Evolutionary conservation across 2,329 filamentous ascomycete species (phyloP).

Genomic region (Diaporthe vexans): DNA sequence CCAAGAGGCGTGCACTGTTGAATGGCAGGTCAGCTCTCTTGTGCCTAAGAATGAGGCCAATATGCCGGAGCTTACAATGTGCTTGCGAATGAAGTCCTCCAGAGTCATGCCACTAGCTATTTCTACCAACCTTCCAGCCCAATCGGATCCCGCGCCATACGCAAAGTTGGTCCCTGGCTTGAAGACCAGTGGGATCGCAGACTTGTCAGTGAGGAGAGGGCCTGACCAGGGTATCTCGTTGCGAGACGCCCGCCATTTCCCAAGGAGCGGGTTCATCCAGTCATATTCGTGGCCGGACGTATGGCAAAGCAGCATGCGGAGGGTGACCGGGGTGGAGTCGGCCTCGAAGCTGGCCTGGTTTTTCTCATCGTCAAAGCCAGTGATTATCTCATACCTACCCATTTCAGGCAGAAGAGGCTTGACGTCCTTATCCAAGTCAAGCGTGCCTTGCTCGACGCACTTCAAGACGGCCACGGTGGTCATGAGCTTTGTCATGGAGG

Average conservation of each 20-base stretch:
- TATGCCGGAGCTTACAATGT: too few species aligned
- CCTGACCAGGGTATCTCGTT: slow-evolving; percentile 42
- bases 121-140: slow-evolving; percentile 49
- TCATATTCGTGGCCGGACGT: slow-evolving; percentile 59
- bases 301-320: slow-evolving; percentile 62
- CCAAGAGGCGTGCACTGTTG: slow-evolving; percentile 41
- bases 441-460: slow-evolving; percentile 53
- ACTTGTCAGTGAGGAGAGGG: slow-evolving; percentile 42
- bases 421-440: slow-evolving; percentile 55
- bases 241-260: slow-evolving; percentile 47
- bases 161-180: slow-evolving; percentile 49
- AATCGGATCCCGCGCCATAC: slow-evolving; percentile 50
- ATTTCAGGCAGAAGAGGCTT: slow-evolving; percentile 59
- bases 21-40: not conserved
- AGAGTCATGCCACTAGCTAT: slow-evolving; percentile 43
- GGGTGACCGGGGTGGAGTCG: slow-evolving; percentile 54
- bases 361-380: slow-evolving; percentile 53
- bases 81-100: slow-evolving; percentile 44
- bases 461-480: slow-evolving; percentile 55
- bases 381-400: slow-evolving; percentile 57
- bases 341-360: slow-evolving; percentile 50
- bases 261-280: slow-evolving; percentile 47
- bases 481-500: slow-evolving; percentile 59
- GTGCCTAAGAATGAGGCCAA: too few species aligned
- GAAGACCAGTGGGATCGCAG: slow-evolving; percentile 47